Percentiles rank a stretch among this genome's conserved stretches.
Evolutionary conservation across 805 yeast species (phyloP).

Genomic region (Cyberlindnera mrakii): DNA sequence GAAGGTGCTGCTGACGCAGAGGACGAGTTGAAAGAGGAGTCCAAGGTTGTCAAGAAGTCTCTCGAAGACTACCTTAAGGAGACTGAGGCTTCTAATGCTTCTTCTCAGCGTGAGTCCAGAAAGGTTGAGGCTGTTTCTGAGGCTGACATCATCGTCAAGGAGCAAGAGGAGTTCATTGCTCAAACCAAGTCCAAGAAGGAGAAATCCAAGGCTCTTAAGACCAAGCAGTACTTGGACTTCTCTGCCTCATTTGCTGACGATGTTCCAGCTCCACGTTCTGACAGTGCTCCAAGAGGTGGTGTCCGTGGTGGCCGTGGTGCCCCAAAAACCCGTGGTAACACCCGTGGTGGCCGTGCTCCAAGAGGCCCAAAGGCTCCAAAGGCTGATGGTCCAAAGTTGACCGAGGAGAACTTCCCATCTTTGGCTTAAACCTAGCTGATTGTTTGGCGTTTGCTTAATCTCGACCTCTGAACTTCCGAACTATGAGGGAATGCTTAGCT

Average conservation of each 20-base stretch:
- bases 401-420: constrained; percentile 63
- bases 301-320: constrained; percentile 14
- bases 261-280: constrained; percentile 30
- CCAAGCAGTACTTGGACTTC: constrained; percentile 71
- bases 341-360: constrained; percentile 10
- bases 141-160: constrained; percentile 61
- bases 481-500: too few relatives aligned
- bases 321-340: constrained; percentile 17
- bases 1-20: constrained; percentile 48
- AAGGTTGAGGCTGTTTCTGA: constrained; percentile 32
- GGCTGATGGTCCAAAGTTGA: constrained; percentile 27
- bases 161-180: constrained; percentile 51
- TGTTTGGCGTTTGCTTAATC: background rate
- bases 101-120: constrained; percentile 32
- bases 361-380: constrained; percentile 26
- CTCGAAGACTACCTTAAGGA: constrained; percentile 84
- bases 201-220: constrained; percentile 73
- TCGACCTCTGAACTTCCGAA: too few relatives aligned
- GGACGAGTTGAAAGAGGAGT: constrained; percentile 36
- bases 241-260: constrained; percentile 67
- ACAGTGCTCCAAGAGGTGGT: constrained; percentile 32
- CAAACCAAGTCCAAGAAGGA: constrained; percentile 61
- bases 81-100: constrained; percentile 49
- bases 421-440: constrained; percentile 34
- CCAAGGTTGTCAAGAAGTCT: constrained; percentile 56